Percentiles rank a stretch among this genome's conserved stretches.
Conservation (phyloP, 345 rosid genomes). For the Gossypium raimondii region DNA sequence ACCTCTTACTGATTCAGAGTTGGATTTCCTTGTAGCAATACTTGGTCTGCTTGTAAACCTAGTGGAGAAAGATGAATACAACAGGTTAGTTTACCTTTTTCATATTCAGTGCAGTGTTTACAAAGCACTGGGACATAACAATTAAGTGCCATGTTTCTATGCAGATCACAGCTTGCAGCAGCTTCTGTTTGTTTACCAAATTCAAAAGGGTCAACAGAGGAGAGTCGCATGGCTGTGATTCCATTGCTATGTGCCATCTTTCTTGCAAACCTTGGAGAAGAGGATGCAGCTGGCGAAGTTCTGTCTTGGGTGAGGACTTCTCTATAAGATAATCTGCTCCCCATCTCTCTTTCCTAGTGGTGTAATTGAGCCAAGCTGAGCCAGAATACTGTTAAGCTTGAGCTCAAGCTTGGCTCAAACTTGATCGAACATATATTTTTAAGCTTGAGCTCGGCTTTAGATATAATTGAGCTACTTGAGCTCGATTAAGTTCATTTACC, state of each 20-base stretch:
- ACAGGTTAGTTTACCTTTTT: slow-evolving; percentile 52
- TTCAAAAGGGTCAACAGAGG: slow-evolving; percentile 46
- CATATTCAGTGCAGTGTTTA: slow-evolving; percentile 3
- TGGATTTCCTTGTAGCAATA: slow-evolving; percentile 94
- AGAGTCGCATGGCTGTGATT: slow-evolving; percentile 53
- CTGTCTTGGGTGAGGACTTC: slow-evolving; percentile 57
- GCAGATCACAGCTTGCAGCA: slow-evolving; percentile 80
- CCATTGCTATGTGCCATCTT: slow-evolving; percentile 84
- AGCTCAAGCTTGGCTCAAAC: no score
- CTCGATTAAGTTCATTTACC: no score
- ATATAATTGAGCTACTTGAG: no score
- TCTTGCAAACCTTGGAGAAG: slow-evolving; percentile 66
- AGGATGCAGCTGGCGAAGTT: slow-evolving; percentile 55
- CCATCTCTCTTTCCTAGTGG: background rate
- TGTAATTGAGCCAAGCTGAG: no score
- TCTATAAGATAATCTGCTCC: background rate
- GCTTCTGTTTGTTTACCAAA: slow-evolving; percentile 47
- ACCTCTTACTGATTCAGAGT: slow-evolving; percentile 74
- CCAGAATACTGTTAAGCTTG: no score
- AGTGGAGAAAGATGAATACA: slow-evolving; percentile 82
- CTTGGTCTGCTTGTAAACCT: slow-evolving; percentile 90
- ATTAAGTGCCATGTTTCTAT: slow-evolving; percentile 15
- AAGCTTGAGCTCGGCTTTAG: no score
- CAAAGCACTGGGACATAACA: background rate
- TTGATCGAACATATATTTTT: no score